Conservation (phyloP, 129 eudicot genomes). For the Artemisia tridentata region DNA sequence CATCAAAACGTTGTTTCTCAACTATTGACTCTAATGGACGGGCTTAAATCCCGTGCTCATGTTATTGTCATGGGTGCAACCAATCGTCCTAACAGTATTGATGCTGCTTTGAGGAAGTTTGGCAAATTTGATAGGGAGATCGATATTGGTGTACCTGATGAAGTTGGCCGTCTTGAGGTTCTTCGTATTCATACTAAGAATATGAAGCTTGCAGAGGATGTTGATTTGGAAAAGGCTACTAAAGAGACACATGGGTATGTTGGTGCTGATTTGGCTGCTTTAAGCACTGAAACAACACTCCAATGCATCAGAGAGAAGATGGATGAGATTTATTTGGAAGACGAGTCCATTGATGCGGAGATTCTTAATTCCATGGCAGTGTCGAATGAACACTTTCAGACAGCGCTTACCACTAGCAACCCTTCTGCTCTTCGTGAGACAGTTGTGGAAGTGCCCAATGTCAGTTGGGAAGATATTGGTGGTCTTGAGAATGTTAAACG, state of each 20-base stretch:
- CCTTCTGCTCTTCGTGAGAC: slow-evolving; percentile 76
- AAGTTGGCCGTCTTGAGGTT: slow-evolving; percentile 57
- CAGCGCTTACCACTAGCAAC: slow-evolving; percentile 69
- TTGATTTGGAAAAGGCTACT: slow-evolving; percentile 77
- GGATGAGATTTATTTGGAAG: slow-evolving; percentile 71
- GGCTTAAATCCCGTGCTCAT: slow-evolving; percentile 86
- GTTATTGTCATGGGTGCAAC: slow-evolving; percentile 95
- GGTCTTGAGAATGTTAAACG: slow-evolving; percentile 90
- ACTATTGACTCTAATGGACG: slow-evolving; percentile 85
- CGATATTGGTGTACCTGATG: slow-evolving; percentile 66
- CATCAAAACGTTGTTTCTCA: slow-evolving; percentile 96
- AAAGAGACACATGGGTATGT: slow-evolving; percentile 94
- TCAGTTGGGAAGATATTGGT: slow-evolving; percentile 67
- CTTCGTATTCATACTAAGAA: slow-evolving; percentile 59
- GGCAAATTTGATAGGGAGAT: slow-evolving; percentile 69
- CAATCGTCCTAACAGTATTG: slow-evolving; percentile 91
- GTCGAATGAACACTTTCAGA: slow-evolving; percentile 59
- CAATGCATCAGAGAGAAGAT: slow-evolving; percentile 73
- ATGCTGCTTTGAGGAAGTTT: slow-evolving; percentile 85
- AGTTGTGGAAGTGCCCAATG: slow-evolving; percentile 82
- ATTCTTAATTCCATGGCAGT: slow-evolving; percentile 69
- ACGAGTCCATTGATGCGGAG: slow-evolving; percentile 68
- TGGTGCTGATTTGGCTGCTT: slow-evolving; percentile 93
- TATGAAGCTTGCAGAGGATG: slow-evolving; percentile 83
- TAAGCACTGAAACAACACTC: slow-evolving; percentile 73